Evolutionary conservation across 2,329 filamentous ascomycete species (phyloP).

Genomic region (Aspergillus glaucus): DNA sequence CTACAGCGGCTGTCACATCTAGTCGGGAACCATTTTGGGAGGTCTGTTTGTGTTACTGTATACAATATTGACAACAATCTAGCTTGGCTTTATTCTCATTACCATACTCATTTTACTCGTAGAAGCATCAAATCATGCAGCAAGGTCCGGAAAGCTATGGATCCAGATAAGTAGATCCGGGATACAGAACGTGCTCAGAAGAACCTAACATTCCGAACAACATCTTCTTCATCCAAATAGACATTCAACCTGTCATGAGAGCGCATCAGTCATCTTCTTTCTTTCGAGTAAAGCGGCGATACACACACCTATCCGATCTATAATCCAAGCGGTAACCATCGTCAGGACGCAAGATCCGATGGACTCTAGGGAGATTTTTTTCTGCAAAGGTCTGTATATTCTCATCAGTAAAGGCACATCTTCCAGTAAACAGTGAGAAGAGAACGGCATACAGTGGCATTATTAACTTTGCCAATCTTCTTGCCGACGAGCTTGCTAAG

Average conservation of each 20-base stretch:
- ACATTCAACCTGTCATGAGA: constrained; percentile 35
- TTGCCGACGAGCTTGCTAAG: constrained; percentile 42
- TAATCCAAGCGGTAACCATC: constrained; percentile 36
- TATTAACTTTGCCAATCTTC: constrained; percentile 30
- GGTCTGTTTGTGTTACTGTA: too few relatives aligned
- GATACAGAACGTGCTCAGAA: constrained; percentile 8
- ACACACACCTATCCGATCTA: constrained; percentile 35
- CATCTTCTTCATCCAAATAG: constrained; percentile 38
- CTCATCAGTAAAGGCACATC: background rate
- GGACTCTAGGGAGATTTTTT: constrained; percentile 38
- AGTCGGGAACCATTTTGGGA: too few relatives aligned
- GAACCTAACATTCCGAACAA: constrained; percentile 40
- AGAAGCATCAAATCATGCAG: background rate
- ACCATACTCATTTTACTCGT: too few relatives aligned
- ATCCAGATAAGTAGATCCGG: background rate
- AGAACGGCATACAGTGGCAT: constrained; percentile 25
- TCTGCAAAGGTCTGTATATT: constrained; percentile 38
- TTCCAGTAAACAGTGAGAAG: background rate
- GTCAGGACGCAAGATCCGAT: constrained; percentile 38
- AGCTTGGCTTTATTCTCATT: too few relatives aligned
- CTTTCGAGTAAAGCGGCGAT: background rate
- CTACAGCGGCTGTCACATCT: too few relatives aligned
- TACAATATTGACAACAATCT: too few relatives aligned
- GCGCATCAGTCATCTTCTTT: background rate
- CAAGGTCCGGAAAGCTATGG: background rate